These are phyloP conservation scores for rapeseed (Brassica napus) DNA, from an alignment of 345 rosid genomes.

Conservation along the genomic window DNA sequence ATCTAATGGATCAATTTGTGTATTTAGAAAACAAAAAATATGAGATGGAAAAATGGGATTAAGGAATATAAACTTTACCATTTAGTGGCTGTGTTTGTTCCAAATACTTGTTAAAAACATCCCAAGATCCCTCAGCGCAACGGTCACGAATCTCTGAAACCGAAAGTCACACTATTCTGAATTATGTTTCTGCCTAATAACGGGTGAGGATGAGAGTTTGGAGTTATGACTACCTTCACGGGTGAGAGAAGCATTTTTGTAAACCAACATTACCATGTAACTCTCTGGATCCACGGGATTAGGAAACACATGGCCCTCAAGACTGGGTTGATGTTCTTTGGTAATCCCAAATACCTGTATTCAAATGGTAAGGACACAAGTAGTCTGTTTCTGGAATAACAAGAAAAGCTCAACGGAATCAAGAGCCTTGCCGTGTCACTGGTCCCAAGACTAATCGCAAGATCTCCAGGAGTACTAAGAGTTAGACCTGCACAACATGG, in stretches of 20 bases:
- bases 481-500: slow-evolving; percentile 65
- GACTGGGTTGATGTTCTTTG: slow-evolving; percentile 64
- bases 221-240: slow-evolving; percentile 66
- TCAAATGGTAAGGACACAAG: slow-evolving; percentile 5
- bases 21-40: slow-evolving; percentile 33
- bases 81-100: slow-evolving; percentile 77
- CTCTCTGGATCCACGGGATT: slow-evolving; percentile 88
- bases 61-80: slow-evolving; percentile 43
- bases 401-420: background rate
- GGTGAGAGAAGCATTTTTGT: slow-evolving; percentile 88
- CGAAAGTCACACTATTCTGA: background rate
- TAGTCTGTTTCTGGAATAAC: background rate
- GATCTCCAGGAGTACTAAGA: slow-evolving; percentile 80
- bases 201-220: background rate
- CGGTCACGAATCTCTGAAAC: slow-evolving; percentile 63
- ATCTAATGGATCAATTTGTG: slow-evolving; percentile 46
- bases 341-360: slow-evolving; percentile 86
- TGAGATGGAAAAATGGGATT: background rate
- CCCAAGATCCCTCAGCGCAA: slow-evolving; percentile 80
- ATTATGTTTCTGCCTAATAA: background rate
- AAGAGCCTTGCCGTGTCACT: slow-evolving; percentile 78
- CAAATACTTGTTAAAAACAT: slow-evolving; percentile 64
- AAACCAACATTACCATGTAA: slow-evolving; percentile 89
- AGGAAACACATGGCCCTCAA: slow-evolving; percentile 90
- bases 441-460: slow-evolving; percentile 91